Conservation (phyloP, 1,284 basidiomycete genomes). For the Trametes polyzona region DNA sequence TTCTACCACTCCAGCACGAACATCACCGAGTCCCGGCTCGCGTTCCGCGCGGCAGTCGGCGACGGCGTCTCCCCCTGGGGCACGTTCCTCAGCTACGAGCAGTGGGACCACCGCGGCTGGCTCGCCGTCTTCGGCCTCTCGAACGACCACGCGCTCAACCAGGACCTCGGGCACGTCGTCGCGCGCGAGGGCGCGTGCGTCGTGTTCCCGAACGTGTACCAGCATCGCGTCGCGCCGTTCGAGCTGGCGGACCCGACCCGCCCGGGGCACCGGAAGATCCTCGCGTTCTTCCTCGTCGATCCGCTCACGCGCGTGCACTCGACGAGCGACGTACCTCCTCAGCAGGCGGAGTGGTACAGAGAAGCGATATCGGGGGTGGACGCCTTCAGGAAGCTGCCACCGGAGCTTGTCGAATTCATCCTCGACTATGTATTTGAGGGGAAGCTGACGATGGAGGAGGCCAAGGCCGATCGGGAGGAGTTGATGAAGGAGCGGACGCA, state of each 20-base stretch:
- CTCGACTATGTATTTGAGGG: constrained; percentile 4
- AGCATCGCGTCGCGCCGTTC: constrained; percentile 32
- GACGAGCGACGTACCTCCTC: constrained; percentile 9
- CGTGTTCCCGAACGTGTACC: constrained; percentile 15
- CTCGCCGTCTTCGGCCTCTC: constrained; percentile 1
- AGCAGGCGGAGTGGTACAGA: constrained; percentile 8
- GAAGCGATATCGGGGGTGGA: neutral
- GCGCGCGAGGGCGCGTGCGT: constrained; percentile 11
- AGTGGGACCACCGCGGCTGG: constrained; percentile 10
- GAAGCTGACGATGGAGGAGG: constrained; percentile 13
- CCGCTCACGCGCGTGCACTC: constrained; percentile 18
- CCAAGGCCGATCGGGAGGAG: constrained; percentile 13
- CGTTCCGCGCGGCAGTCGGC: constrained; percentile 21
- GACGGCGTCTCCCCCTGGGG: constrained; percentile 6
- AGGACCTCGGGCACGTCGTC: constrained; percentile 16
- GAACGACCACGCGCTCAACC: constrained; percentile 1
- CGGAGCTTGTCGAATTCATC: constrained; percentile 18
- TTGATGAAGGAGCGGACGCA: constrained; percentile 23
- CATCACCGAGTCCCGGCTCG: constrained; percentile 23
- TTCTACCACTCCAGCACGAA: constrained; percentile 25
- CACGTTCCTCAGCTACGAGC: constrained; percentile 10
- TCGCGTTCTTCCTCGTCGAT: constrained; percentile 36
- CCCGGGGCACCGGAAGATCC: constrained; percentile 35
- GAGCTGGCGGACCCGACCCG: constrained; percentile 31
- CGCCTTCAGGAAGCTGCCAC: constrained; percentile 3